phyloP scores from a whole-genome alignment of 345 rosid species.

The Eucalyptus viminalis region DNA sequence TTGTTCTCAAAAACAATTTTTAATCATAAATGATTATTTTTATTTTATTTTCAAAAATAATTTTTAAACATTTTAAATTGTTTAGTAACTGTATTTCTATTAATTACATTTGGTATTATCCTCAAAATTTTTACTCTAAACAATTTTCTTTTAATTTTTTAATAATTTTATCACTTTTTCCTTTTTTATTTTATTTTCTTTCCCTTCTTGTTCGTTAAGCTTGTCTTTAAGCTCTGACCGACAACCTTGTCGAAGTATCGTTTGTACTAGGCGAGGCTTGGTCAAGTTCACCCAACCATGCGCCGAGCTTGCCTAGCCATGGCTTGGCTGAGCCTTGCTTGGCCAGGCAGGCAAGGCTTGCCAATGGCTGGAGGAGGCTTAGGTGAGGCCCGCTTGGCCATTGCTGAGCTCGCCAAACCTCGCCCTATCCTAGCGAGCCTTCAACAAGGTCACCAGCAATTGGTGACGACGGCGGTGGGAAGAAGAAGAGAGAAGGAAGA shows the following conservation, averaged over 20 bases:
- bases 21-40: accelerated
- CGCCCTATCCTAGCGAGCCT: accelerated
- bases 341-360: accelerated
- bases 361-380: accelerated
- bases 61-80: accelerated
- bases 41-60: accelerated
- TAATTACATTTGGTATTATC: no score
- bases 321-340: accelerated
- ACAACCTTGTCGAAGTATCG: accelerated
- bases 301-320: accelerated
- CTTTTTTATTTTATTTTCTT: no score
- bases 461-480: accelerated
- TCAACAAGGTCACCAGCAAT: accelerated
- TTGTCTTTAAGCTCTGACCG: accelerated
- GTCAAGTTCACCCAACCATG: accelerated
- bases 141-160: accelerated
- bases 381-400: accelerated
- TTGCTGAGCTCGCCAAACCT: accelerated
- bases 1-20: accelerated
- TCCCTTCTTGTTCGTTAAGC: no score
- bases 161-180: no score
- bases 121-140: no score
- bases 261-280: no score
- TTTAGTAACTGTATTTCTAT: no score
- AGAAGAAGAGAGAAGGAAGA: no score